phyloP scores from a whole-genome alignment of 441 rosid species.

The Aquilaria agallochum region DNA sequence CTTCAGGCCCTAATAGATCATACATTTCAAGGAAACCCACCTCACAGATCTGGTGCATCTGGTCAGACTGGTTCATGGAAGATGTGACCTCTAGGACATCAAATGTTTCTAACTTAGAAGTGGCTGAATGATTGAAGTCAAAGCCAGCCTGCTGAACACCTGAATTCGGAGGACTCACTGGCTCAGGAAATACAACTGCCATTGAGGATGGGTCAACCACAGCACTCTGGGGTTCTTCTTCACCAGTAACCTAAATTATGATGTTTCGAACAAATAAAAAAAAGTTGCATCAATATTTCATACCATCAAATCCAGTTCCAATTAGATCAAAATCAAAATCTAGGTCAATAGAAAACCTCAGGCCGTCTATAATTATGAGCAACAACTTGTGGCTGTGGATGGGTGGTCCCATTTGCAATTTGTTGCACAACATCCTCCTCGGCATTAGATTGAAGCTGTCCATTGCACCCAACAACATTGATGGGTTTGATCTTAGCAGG shows the following conservation, averaged over 20 bases:
- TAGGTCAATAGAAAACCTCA: slow-evolving; percentile 31
- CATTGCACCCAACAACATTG: slow-evolving; percentile 17
- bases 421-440: slow-evolving; percentile 40
- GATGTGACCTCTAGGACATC: slow-evolving; percentile 41
- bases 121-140: slow-evolving; percentile 29
- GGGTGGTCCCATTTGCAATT: slow-evolving; percentile 26
- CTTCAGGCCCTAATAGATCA: slow-evolving; percentile 54
- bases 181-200: slow-evolving; percentile 27
- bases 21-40: slow-evolving; percentile 80
- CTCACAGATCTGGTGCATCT: slow-evolving; percentile 21
- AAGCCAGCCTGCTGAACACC: slow-evolving; percentile 4
- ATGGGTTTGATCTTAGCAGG: slow-evolving; percentile 17
- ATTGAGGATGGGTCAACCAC: slow-evolving; percentile 35
- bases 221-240: slow-evolving; percentile 47
- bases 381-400: slow-evolving; percentile 15
- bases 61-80: slow-evolving; percentile 21
- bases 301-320: too few relatives aligned
- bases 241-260: slow-evolving; percentile 29
- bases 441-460: slow-evolving; percentile 14
- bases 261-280: too few relatives aligned
- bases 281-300: too few relatives aligned
- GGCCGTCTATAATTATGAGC: slow-evolving; percentile 14
- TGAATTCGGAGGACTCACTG: slow-evolving; percentile 5
- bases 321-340: not conserved
- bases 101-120: slow-evolving; percentile 26